Percentiles rank a stretch among this genome's conserved stretches.
Evolutionary conservation across 441 rosid genomes (phyloP).

Genomic region (Capsella rubella): DNA sequence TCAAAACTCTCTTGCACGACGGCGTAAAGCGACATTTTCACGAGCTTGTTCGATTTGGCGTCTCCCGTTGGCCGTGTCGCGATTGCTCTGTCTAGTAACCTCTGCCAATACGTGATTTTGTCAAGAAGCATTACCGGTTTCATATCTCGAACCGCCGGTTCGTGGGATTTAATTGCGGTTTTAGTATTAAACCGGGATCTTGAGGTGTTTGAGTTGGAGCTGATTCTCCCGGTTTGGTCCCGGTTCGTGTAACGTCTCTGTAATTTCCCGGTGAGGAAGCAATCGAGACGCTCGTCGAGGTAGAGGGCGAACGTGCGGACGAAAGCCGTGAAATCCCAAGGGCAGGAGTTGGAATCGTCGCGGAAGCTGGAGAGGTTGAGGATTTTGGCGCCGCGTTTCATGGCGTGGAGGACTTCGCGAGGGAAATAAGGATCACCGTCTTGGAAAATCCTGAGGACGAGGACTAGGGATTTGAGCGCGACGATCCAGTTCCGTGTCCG

Average conservation of each 20-base stretch:
- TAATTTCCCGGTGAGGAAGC: constrained; percentile 73
- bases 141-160: constrained; percentile 57
- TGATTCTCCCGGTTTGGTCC: constrained; percentile 34
- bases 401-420: constrained; percentile 67
- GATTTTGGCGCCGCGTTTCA: constrained; percentile 75
- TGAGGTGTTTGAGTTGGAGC: neutral
- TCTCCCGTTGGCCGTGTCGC: constrained; percentile 71
- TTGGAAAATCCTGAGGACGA: constrained; percentile 74
- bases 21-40: constrained; percentile 57
- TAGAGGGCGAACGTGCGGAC: constrained; percentile 70
- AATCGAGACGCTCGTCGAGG: constrained; percentile 80
- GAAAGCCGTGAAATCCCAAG: constrained; percentile 78
- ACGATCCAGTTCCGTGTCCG: constrained; percentile 84
- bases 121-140: constrained; percentile 71
- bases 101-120: constrained; percentile 72
- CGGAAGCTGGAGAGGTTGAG: constrained; percentile 70
- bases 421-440: constrained; percentile 87
- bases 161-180: constrained; percentile 15
- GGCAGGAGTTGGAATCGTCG: constrained; percentile 71
- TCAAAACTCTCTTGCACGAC: constrained; percentile 80
- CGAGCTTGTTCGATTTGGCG: constrained; percentile 61
- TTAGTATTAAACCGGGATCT: constrained; percentile 33
- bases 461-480: constrained; percentile 78
- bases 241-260: constrained; percentile 54
- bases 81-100: constrained; percentile 75